These are phyloP conservation scores for Populus tremula DNA, from an alignment of 345 rosid genomes.

Conservation along the genomic window DNA sequence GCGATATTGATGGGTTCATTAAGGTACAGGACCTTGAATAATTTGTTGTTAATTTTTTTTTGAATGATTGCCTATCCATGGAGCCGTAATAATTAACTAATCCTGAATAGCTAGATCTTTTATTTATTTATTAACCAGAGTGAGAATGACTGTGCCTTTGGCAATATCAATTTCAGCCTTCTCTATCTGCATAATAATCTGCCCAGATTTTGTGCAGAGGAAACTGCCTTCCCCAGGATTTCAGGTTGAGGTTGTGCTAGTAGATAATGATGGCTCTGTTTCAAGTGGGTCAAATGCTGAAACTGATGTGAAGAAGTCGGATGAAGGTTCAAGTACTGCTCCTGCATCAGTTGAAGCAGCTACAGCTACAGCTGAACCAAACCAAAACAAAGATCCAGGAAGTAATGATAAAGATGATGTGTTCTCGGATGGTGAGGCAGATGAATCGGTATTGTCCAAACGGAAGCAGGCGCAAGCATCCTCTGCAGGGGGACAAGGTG, in stretches of 20 bases:
- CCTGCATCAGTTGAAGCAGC: slow-evolving; percentile 30
- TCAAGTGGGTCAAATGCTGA: slow-evolving; percentile 31
- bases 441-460: slow-evolving; percentile 47
- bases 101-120: neutral
- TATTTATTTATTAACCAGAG: neutral
- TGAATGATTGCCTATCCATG: neutral
- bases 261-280: slow-evolving; percentile 31
- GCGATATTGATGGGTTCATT: slow-evolving; percentile 84
- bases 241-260: slow-evolving; percentile 62
- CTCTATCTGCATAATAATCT: slow-evolving; percentile 1
- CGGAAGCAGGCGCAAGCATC: slow-evolving; percentile 25
- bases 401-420: slow-evolving; percentile 63
- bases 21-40: slow-evolving; percentile 40
- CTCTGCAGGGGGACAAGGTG: slow-evolving; percentile 24
- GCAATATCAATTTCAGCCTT: neutral
- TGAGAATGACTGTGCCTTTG: neutral
- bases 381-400: slow-evolving; percentile 39
- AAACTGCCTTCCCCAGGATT: slow-evolving; percentile 91
- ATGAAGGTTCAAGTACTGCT: slow-evolving; percentile 39
- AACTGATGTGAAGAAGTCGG: slow-evolving; percentile 34
- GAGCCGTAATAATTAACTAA: neutral
- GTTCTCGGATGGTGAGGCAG: slow-evolving; percentile 80
- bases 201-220: slow-evolving; percentile 41
- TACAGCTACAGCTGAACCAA: slow-evolving; percentile 29
- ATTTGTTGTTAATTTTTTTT: neutral